These are phyloP conservation scores for Urochloa ruziziensis DNA, from an alignment of 176 grass and related monocot species.

Conservation along the genomic window DNA sequence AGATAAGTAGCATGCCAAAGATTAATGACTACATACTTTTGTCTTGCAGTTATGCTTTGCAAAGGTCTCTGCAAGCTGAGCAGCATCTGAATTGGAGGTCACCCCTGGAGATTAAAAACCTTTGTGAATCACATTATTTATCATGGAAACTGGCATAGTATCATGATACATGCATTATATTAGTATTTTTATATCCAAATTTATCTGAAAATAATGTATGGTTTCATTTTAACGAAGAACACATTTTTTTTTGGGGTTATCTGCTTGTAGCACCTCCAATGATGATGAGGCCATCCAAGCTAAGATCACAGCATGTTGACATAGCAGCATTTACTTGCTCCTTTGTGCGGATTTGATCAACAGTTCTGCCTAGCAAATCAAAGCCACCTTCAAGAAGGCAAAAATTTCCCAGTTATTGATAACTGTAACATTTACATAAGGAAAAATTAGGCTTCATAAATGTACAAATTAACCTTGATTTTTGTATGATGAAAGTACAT, in stretches of 20 bases:
- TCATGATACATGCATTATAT: not conserved
- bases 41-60: slow-evolving; percentile 62
- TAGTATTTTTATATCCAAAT: not conserved
- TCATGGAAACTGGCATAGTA: not conserved
- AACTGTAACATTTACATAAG: not conserved
- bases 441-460: not conserved
- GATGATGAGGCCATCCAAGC: slow-evolving; percentile 39
- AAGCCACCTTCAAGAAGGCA: slow-evolving; percentile 42
- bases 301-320: slow-evolving; percentile 31
- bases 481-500: slow-evolving; percentile 22
- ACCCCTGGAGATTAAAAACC: slow-evolving; percentile 43
- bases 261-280: slow-evolving; percentile 43
- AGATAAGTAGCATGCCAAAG: not conserved
- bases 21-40: slow-evolving; percentile 46
- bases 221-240: not conserved
- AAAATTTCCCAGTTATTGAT: not conserved
- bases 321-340: slow-evolving; percentile 50
- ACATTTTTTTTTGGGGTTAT: not conserved
- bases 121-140: not conserved
- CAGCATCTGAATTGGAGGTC: slow-evolving; percentile 84
- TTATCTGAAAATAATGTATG: not conserved
- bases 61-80: slow-evolving; percentile 93
- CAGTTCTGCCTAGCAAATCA: slow-evolving; percentile 52
- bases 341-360: slow-evolving; percentile 45
- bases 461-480: slow-evolving; percentile 12